Base-by-base conservation (phyloP, 805 yeast genomes). In the Candida andamanensis region DNA sequence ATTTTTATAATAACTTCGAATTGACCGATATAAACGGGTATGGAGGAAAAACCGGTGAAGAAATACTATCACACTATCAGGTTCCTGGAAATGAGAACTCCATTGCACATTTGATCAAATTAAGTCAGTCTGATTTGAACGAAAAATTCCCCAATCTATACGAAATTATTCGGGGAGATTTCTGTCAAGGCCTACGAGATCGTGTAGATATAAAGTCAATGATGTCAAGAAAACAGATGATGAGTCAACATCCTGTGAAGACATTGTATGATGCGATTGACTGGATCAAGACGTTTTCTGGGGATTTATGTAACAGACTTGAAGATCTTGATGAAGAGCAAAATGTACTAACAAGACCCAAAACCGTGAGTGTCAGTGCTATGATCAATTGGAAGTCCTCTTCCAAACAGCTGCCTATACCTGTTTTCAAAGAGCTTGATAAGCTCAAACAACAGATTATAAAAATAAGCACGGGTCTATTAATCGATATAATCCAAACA, bases 31-130 rank as follows among this genome's bases (percentile, higher is more conserved):
- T 90, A 36, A 81, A 95, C 73, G 86, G 95, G 0, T 63, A 90
- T 68, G 97, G 98, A 5, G 98, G 97, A 2, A 85, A 85, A 43
- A 57, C 70, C 7, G 98, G 98, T 0, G 78, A 78, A 8, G 58
- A 61, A 9, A 63, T 86, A 1, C 40, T 67, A 12, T 52, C 56
- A n/a, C 53, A 60, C 13, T 53, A 87, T n/a, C 60, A 66, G 2
- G 56, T 75, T 2, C 84, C 81, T 0, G 58, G 59, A 3, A 67
- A 56, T 13, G 34, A 17, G 52, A 76, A 37, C 67, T 81, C 45
- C 4, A 53, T 60, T 5, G 58, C 67, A 3, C 67, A 54, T 35
- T 67, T 85, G 2, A 60, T 72, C 3, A 59, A 64, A 22, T 72
- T 73, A 49, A 49, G 30, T 72, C 4, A 28, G 43, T 25, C 16